These are phyloP conservation scores for Phialophora tarda DNA, from an alignment of 2,329 filamentous ascomycete genomes.

Conservation along the genomic window DNA sequence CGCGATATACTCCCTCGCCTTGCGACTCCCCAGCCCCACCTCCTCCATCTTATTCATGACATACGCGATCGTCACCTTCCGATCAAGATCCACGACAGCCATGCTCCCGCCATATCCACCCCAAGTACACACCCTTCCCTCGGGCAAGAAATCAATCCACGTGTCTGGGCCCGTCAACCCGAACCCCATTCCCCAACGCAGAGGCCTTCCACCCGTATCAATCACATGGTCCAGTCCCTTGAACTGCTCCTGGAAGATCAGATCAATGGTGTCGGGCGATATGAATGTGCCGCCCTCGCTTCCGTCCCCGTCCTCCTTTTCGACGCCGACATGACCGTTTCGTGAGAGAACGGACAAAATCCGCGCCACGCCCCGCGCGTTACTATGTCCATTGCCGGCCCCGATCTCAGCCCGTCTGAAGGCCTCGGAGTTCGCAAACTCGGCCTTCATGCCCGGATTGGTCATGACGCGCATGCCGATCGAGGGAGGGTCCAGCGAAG, in stretches of 20 bases:
- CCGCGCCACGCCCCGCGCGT: conserved; percentile 50
- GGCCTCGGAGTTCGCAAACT: conserved; percentile 16
- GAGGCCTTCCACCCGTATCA: conserved; percentile 18
- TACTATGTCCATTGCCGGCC: conserved; percentile 52
- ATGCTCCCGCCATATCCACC: conserved; percentile 38
- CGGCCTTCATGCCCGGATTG: conserved; percentile 24
- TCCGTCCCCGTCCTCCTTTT: not conserved
- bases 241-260: conserved; percentile 54
- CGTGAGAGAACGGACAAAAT: conserved; percentile 32
- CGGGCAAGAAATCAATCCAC: conserved; percentile 23
- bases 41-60: conserved; percentile 38
- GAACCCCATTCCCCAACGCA: conserved; percentile 37
- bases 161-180: conserved; percentile 32
- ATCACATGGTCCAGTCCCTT: conserved; percentile 50
- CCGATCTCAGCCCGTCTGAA: conserved; percentile 46
- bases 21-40: conserved; percentile 40
- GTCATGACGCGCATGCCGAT: conserved; percentile 21
- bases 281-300: conserved; percentile 13
- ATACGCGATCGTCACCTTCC: conserved; percentile 36
- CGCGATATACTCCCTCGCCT: conserved; percentile 41
- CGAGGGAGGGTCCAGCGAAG: conserved; percentile 22
- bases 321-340: conserved; percentile 23
- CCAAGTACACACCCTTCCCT: conserved; percentile 39
- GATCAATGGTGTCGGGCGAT: conserved; percentile 42
- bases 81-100: conserved; percentile 34